These are phyloP conservation scores for Dioscorea cayenensis DNA, from an alignment of 116 monocot genomes.

Conservation along the genomic window DNA sequence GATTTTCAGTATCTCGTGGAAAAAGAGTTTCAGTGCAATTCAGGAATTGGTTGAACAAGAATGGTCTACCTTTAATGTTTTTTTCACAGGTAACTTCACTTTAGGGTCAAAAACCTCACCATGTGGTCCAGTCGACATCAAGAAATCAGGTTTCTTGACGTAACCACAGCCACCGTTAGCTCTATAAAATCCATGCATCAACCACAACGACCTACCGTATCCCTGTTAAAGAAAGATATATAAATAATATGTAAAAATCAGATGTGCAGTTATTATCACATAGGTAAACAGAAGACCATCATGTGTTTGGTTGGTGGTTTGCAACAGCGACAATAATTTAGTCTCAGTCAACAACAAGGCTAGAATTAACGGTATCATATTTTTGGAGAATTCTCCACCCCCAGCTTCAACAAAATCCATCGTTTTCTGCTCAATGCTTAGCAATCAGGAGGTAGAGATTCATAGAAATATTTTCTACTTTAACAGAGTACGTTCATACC, in stretches of 20 bases:
- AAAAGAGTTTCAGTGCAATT: background rate
- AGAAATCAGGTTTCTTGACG: conserved; percentile 50
- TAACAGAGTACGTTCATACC: too few species aligned
- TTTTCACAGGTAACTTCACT: conserved; percentile 26
- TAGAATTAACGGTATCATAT: too few species aligned
- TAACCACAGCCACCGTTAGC: conserved; percentile 72
- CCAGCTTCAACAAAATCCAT: too few species aligned
- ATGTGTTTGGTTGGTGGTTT: too few species aligned
- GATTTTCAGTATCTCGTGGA: background rate
- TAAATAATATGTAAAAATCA: background rate
- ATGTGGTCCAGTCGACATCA: conserved; percentile 25
- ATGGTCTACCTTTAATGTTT: conserved; percentile 48
- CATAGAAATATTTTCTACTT: too few species aligned
- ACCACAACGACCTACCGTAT: conserved; percentile 53
- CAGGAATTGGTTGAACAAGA: background rate
- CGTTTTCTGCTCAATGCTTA: too few species aligned
- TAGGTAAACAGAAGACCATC: too few species aligned
- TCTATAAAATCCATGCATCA: conserved; percentile 66
- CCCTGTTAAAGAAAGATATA: conserved; percentile 22
- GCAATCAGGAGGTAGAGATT: too few species aligned
- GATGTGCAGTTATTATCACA: background rate
- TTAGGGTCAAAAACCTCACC: conserved; percentile 46
- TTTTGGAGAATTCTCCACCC: too few species aligned
- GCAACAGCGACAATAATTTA: too few species aligned
- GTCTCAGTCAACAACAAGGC: too few species aligned